Conservation (phyloP, 2,329 filamentous ascomycete genomes). For the Cylindrodendrum hubeiense region DNA sequence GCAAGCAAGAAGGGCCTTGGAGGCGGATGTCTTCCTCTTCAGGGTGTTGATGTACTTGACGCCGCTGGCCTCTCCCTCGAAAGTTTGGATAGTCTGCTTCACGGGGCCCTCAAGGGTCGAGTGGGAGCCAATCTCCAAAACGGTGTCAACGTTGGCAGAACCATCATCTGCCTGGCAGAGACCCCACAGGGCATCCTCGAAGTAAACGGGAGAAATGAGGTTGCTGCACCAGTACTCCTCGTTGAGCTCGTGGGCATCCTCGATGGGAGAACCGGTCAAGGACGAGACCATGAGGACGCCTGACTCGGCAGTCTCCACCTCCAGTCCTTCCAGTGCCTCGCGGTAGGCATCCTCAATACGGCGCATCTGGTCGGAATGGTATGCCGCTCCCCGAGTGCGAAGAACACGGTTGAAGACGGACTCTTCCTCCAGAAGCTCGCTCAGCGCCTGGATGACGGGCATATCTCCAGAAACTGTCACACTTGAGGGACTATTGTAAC, state of each 20-base stretch:
- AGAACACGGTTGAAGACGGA: slow-evolving; percentile 45
- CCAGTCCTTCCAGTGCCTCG: slow-evolving; percentile 10
- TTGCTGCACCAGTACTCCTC: slow-evolving; percentile 23
- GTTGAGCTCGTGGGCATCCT: slow-evolving; percentile 12
- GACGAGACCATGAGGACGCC: slow-evolving; percentile 15
- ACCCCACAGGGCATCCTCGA: slow-evolving; percentile 13
- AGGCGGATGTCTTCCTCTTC: slow-evolving; percentile 51
- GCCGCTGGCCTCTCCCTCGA: slow-evolving; percentile 23
- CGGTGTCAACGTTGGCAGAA: not conserved
- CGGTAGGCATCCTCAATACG: slow-evolving; percentile 18
- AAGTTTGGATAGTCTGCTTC: slow-evolving; percentile 59
- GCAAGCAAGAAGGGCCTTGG: slow-evolving; percentile 49
- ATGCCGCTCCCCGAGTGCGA: slow-evolving; percentile 21
- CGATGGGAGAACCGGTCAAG: slow-evolving; percentile 13
- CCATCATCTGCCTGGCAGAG: slow-evolving; percentile 10
- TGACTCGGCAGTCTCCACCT: slow-evolving; percentile 1
- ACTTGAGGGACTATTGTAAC: slow-evolving; percentile 45
- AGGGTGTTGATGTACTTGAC: slow-evolving; percentile 58
- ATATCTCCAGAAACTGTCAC: slow-evolving; percentile 49
- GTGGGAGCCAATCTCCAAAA: slow-evolving; percentile 60
- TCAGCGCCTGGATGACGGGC: slow-evolving; percentile 37
- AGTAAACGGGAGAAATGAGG: slow-evolving; percentile 15
- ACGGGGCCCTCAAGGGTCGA: slow-evolving; percentile 61
- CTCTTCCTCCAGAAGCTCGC: slow-evolving; percentile 37
- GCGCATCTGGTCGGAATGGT: slow-evolving; percentile 26